A percentile compares a stretch with the other conserved stretches of the same genome.
These are phyloP conservation scores for Diutina mesorugosa DNA, from an alignment of 1,139 yeast genomes.

Conservation along the genomic window DNA sequence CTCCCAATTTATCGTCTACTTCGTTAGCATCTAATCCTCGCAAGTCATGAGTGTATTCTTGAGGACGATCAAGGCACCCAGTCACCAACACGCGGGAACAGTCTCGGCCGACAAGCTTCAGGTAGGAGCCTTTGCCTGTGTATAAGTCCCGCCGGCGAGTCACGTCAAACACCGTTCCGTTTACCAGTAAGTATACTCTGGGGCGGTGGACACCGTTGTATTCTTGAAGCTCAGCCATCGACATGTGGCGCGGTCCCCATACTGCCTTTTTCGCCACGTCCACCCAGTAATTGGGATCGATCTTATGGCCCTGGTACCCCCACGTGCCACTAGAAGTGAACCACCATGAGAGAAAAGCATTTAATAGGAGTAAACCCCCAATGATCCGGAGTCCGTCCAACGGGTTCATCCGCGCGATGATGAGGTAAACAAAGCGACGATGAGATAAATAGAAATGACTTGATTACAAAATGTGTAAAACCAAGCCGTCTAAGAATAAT, in stretches of 20 bases:
- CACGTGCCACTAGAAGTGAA: slow-evolving; percentile 36
- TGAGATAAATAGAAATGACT: no score
- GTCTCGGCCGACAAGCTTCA: slow-evolving; percentile 53
- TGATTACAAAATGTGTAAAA: no score
- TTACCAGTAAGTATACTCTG: slow-evolving; percentile 56
- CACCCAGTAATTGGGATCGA: slow-evolving; percentile 25
- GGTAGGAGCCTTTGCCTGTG: slow-evolving; percentile 55
- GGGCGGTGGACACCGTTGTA: slow-evolving; percentile 39
- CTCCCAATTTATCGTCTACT: slow-evolving; percentile 14
- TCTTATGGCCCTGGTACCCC: slow-evolving; percentile 42
- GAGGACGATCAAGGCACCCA: slow-evolving; percentile 52
- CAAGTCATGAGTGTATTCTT: slow-evolving; percentile 54
- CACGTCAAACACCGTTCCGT: slow-evolving; percentile 66
- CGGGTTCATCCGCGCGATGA: not conserved
- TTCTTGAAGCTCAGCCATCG: slow-evolving; percentile 32
- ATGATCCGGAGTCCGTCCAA: slow-evolving; percentile 32
- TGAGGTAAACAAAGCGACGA: not conserved
- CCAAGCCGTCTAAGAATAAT: no score
- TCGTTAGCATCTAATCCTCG: slow-evolving; percentile 40
- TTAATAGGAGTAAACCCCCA: slow-evolving; percentile 34
- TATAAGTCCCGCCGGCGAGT: slow-evolving; percentile 39
- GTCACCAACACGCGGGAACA: slow-evolving; percentile 67
- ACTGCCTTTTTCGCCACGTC: slow-evolving; percentile 13
- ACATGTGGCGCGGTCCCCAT: slow-evolving; percentile 17
- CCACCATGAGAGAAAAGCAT: slow-evolving; percentile 37